phyloP scores from a whole-genome alignment of 2,329 filamentous ascomycete genomes.

The Fusarium clavum region DNA sequence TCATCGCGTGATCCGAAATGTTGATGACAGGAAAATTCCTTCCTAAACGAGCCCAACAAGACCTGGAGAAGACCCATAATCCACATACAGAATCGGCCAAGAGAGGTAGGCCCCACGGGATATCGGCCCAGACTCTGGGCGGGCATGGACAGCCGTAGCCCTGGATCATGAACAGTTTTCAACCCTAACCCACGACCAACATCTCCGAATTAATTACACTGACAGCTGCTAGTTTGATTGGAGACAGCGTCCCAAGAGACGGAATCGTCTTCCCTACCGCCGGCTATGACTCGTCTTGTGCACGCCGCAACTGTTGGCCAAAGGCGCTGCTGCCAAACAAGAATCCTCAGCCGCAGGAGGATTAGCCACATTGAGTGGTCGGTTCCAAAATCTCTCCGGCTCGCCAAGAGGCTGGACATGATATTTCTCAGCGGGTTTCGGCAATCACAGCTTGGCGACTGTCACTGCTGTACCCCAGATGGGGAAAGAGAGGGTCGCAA shows the following conservation, averaged over 20 bases:
- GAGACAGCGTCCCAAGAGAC: neutral
- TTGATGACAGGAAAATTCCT: neutral
- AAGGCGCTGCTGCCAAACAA: conserved; percentile 15
- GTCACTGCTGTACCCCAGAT: conserved; percentile 23
- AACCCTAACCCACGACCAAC: conserved; percentile 30
- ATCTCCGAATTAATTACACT: neutral
- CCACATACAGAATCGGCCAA: conserved; percentile 3
- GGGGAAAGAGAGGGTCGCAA: neutral
- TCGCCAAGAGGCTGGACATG: neutral
- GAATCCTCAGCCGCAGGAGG: conserved; percentile 5
- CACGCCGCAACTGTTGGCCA: neutral
- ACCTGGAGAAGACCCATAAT: neutral
- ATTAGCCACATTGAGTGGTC: neutral
- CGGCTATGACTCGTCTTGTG: neutral
- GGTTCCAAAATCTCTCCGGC: neutral
- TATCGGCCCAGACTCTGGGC: conserved; percentile 28
- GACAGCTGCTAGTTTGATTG: neutral
- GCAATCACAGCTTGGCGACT: neutral
- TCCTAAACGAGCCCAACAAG: neutral
- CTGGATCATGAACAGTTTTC: conserved; percentile 15
- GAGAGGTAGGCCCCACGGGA: conserved; percentile 13
- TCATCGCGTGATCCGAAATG: neutral
- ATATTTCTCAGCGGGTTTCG: neutral
- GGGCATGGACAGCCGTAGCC: conserved; percentile 3
- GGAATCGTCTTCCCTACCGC: conserved; percentile 16